phyloP scores from a whole-genome alignment of 257 asterid species.

The Salvia splendens region DNA sequence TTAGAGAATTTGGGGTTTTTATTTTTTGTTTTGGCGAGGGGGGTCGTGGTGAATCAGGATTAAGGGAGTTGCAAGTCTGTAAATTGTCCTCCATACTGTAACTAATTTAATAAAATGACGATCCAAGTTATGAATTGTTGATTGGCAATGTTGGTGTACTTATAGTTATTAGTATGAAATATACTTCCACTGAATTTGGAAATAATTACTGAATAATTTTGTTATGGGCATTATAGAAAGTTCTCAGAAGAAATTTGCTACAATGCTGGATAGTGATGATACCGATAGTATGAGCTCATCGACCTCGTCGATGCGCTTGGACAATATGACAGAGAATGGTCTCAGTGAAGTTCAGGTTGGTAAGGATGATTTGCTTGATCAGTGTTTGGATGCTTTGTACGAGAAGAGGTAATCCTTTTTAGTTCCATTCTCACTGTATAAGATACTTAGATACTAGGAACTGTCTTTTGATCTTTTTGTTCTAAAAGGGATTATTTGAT shows the following conservation, averaged over 20 bases:
- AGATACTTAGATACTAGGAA: background rate
- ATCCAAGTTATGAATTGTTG: background rate
- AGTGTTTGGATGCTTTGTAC: constrained; percentile 70
- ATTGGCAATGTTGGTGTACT: background rate
- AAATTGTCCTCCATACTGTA: background rate
- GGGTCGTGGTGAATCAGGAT: background rate
- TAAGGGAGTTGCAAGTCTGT: background rate
- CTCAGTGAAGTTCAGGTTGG: constrained; percentile 60
- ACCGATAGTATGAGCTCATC: constrained; percentile 77
- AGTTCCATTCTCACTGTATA: constrained; percentile 3
- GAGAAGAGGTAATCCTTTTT: constrained; percentile 73
- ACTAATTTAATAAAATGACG: background rate
- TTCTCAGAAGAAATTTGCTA: constrained; percentile 73
- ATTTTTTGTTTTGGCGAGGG: background rate
- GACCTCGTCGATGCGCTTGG: constrained; percentile 57
- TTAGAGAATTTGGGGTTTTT: background rate
- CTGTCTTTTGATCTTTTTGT: background rate
- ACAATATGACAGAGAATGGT: constrained; percentile 39
- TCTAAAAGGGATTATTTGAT: background rate
- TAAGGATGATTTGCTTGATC: constrained; percentile 71
- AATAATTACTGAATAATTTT: constrained; percentile 20
- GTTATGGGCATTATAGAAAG: constrained; percentile 51
- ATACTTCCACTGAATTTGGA: background rate
- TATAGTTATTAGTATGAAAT: background rate
- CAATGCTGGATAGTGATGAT: constrained; percentile 86